Base-by-base conservation (phyloP, 192 early-diverging fungal genomes). In the Backusella luteola region DNA sequence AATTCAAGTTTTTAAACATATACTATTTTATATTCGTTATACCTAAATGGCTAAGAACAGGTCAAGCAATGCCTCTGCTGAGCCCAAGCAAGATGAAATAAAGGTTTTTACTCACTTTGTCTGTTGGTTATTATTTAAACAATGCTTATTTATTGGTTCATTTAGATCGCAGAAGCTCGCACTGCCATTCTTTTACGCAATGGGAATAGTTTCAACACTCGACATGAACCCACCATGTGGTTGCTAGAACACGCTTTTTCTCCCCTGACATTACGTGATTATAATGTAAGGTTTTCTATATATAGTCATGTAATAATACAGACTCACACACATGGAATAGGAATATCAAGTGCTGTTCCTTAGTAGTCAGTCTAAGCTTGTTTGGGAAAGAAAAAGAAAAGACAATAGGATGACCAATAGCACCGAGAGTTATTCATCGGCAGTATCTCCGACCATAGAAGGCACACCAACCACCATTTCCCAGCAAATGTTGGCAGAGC, bases 161-260 rank as follows among this genome's bases (percentile, higher is more conserved):
- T 59, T 53, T 59, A 72, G 66, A 29, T 73, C 9, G 32, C 66
- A n/a, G 81, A 82, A 41, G 81, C 81, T n/a, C 78, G 69, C 38
- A 59, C 74, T 34, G 74, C 78, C 1, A 66, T 82, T 41, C 53
- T 82, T 76, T 36, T 79, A 21, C 46, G 67, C 14, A 84, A 78
- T 14, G 52, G 70, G 5, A 41, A 74, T 36, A 34, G 26, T 4
- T 29, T 76, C 9, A 71, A 70, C 17, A 72, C 76, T 35, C 71
- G 74, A 42, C 78, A 83, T 69, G 84, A 85, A 12, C 74, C 42
- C 3, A 72, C 77, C 15, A 73, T 80, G 39, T 85, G 84, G 84
- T 35, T 85, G 39, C 35, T 85, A n/a, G 77, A 76, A 52, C 78
- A 78, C 53, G 67, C 80, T 15, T 80, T 79, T 71, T 79, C 73